Evolutionary conservation across 2,329 filamentous ascomycete species (phyloP), one percentile per base, ranked within the genome.

Genomic region (Cercospora sesami): DNA sequence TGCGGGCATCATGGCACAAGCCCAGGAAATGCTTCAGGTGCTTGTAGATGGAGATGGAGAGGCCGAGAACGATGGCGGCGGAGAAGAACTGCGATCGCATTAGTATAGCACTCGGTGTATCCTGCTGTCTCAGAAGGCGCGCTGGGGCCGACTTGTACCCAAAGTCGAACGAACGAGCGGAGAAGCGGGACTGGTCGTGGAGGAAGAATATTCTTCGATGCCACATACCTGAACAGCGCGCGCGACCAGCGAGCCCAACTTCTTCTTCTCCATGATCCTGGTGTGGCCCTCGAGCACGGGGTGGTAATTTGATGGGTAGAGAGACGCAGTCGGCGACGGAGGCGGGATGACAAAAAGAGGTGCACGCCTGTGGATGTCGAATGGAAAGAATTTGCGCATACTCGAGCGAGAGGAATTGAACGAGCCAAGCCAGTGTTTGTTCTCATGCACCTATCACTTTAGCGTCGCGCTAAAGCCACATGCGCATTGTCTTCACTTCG

Each of bases 1-100:
- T 5, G 36, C 7, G 7, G n/a, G 16, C 7, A 1, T n/a, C 5
- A 5, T 39, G 36, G n/a, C 36, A 39, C 36, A 39, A 6, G 36
- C 36, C 36, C 36, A 39, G 36, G 36, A 42, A 2, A n/a, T 18
- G 9, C 26, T n/a, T 26, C 26, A 57, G 28, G 18, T 14, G 28
- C 12, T 61, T 61, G 58, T 42, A 57, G 3, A 51, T 33, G 14
- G 65, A 59, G 5, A 61, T 62, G 8, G 64, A 48, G 10, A 72
- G 61, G 12, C 64, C 67, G 48, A 71, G 55, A 12, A 71, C 67
- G 23, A 65, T 65, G 57, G 61, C 64, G 5, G 63, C 66, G 48
- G 31, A 53, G 60, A 64, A 60, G 42, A 68, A 28, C 65, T 68
- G 18, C n/a, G 39, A 14, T 10, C 36, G 31, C 4, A 12, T 55